Evolutionary conservation across 257 asterid genomes (phyloP).

Genomic region (Haberlea rhodopensis): DNA sequence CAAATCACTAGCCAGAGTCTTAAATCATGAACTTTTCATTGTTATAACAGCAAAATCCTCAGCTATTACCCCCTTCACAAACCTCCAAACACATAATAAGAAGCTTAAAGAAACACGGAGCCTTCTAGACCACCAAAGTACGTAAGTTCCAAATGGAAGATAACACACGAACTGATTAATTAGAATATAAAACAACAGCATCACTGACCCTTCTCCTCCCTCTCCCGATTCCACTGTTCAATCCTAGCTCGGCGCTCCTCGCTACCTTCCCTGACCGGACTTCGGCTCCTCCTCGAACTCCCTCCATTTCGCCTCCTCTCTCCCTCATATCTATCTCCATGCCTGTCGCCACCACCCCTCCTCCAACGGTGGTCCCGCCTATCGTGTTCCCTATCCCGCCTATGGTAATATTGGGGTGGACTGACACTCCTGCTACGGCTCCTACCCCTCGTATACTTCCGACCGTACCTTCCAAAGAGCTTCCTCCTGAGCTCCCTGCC

Average conservation of each 20-base stretch:
- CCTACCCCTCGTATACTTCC: constrained; percentile 38
- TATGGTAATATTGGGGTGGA: constrained; percentile 35
- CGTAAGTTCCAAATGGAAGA: constrained; percentile 4
- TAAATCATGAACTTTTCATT: constrained; percentile 6
- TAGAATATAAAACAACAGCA: too few species aligned
- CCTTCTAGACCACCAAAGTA: constrained; percentile 26
- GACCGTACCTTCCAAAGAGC: constrained; percentile 41
- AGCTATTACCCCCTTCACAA: background rate
- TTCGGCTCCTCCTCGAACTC: constrained; percentile 53
- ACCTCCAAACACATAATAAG: background rate
- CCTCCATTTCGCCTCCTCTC: constrained; percentile 49
- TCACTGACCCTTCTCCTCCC: constrained; percentile 51
- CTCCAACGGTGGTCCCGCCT: constrained; percentile 43
- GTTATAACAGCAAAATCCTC: constrained; percentile 24
- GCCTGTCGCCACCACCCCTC: constrained; percentile 36
- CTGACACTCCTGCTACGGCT: constrained; percentile 59
- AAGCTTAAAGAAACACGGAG: constrained; percentile 25
- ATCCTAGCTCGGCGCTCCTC: constrained; percentile 64
- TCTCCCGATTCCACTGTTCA: constrained; percentile 70
- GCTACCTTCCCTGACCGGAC: constrained; percentile 64
- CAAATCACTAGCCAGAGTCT: constrained; percentile 5
- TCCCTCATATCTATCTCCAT: constrained; percentile 36
- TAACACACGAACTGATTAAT: constrained; percentile 14
- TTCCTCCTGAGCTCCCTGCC: constrained; percentile 56
- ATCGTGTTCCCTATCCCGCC: constrained; percentile 43